Evolutionary conservation across 768 basidiomycete species (phyloP), one percentile per base, ranked within the genome.

Genomic region (Bullera alba): DNA sequence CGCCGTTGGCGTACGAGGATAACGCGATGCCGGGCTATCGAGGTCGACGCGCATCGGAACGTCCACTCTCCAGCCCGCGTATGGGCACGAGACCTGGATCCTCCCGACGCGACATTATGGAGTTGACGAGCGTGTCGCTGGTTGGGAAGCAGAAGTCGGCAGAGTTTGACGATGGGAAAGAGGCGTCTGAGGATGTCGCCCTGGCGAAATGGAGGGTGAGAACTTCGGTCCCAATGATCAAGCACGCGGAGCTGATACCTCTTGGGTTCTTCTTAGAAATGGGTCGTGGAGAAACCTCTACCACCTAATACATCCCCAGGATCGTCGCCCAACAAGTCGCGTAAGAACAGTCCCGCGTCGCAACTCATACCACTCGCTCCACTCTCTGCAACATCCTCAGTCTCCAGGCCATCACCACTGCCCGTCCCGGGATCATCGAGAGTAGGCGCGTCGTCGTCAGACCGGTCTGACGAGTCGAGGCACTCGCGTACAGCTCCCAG

Each of bases 151-250:
- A n/a, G n/a, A n/a, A n/a, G n/a, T n/a, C n/a, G n/a, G n/a, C n/a
- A n/a, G n/a, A n/a, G n/a, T n/a, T n/a, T n/a, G n/a, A n/a, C n/a
- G n/a, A n/a, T n/a, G n/a, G n/a, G n/a, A n/a, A n/a, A n/a, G n/a
- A n/a, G n/a, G n/a, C n/a, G n/a, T n/a, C n/a, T n/a, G 56, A 65
- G 50, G 60, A 65, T 21, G 25, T 53, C 44, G 64, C 60, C 4
- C 48, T 66, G 58, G 56, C 58, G 17, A 66, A 66, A 46, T 66
- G 64, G 64, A 28, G 64, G 47, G 64, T 66, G 49, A 53, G 64
- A 60, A 15, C 2, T 19, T 14, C 7, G 5, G 46, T n/a, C 10
- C 12, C 4, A 36, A 36, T 36, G 27, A 44, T 8, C 21, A 5
- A 28, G 22, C 35, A 23, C 19, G 14, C 5, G 14, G 22, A 7